A percentile compares a stretch with the other conserved stretches of the same genome.
These are phyloP conservation scores for Mycosphaerella arachidis DNA, from an alignment of 2,329 filamentous ascomycete species.

Conservation along the genomic window DNA sequence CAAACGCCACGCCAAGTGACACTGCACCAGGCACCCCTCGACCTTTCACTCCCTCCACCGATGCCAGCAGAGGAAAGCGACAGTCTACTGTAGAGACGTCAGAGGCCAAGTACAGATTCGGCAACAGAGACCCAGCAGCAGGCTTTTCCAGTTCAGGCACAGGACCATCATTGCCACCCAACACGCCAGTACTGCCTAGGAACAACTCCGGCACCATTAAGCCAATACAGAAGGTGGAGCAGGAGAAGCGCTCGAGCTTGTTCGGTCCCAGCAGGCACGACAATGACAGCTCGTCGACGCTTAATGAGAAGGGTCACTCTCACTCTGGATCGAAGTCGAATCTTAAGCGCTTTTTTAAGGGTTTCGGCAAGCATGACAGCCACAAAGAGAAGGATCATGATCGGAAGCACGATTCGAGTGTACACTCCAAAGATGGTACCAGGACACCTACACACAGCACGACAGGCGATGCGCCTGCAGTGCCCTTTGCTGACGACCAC, in stretches of 20 bases:
- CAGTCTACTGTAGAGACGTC: slow-evolving; percentile 51
- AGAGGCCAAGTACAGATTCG: slow-evolving; percentile 77
- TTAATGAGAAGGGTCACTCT: slow-evolving; percentile 36
- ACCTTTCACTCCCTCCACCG: slow-evolving; percentile 56
- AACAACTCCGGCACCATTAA: slow-evolving; percentile 32
- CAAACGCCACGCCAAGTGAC: slow-evolving; percentile 54
- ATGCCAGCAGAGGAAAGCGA: slow-evolving; percentile 78
- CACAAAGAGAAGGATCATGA: slow-evolving; percentile 50
- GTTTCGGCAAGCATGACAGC: slow-evolving; percentile 59
- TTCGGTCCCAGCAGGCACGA: slow-evolving; percentile 54
- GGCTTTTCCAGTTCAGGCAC: slow-evolving; percentile 41
- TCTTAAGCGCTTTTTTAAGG: slow-evolving; percentile 90
- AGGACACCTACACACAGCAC: slow-evolving; percentile 22
- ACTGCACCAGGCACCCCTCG: slow-evolving; percentile 51
- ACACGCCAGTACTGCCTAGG: slow-evolving; percentile 37
- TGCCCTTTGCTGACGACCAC: slow-evolving; percentile 93
- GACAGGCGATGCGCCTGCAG: slow-evolving; percentile 39
- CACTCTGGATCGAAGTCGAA: slow-evolving; percentile 77
- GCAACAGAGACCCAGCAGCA: slow-evolving; percentile 65
- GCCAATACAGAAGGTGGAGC: slow-evolving; percentile 12
- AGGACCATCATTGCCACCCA: slow-evolving; percentile 27
- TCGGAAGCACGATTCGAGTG: slow-evolving; percentile 19
- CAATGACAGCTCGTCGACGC: slow-evolving; percentile 37
- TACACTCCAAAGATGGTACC: slow-evolving; percentile 23
- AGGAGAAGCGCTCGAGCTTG: slow-evolving; percentile 52